A percentile compares a stretch with the other conserved stretches of the same genome.
Conservation (phyloP, 768 basidiomycete genomes). For the Fistulinella prunicolor region DNA sequence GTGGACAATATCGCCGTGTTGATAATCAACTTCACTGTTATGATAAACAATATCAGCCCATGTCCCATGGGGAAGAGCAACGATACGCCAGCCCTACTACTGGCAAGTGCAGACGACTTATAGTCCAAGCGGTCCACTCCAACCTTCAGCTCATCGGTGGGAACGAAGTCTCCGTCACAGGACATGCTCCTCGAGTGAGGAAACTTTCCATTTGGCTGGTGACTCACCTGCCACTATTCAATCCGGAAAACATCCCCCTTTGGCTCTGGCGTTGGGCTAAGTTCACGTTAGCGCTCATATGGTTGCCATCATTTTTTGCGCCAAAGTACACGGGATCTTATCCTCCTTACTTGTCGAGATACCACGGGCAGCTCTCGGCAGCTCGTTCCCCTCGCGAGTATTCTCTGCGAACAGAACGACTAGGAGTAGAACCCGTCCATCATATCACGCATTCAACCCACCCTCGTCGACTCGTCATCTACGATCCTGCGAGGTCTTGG, state of each 20-base stretch:
- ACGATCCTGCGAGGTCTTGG: constrained; percentile 7
- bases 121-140: constrained; percentile 26
- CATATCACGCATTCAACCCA: constrained; percentile 11
- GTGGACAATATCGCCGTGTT: too few species aligned
- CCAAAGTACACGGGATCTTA: constrained; percentile 9
- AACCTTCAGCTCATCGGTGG: not conserved
- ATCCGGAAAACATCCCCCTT: not conserved
- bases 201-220: constrained; percentile 21
- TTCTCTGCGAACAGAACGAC: constrained; percentile 11
- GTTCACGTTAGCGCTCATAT: constrained; percentile 17
- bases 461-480: constrained; percentile 19
- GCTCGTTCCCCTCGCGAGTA: constrained; percentile 21
- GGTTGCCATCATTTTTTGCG: constrained; percentile 6
- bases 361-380: constrained; percentile 23
- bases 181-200: not conserved
- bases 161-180: constrained; percentile 1
- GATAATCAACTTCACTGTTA: constrained; percentile 9
- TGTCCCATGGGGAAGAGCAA: constrained; percentile 10
- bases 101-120: constrained; percentile 25
- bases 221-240: not conserved
- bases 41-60: constrained; percentile 17
- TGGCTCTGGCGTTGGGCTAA: constrained; percentile 18
- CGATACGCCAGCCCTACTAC: constrained; percentile 23
- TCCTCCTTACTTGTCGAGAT: constrained; percentile 17
- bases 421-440: constrained; percentile 2